Conservation (phyloP, 1,284 basidiomycete species). For the Hemileia vastatrix region DNA sequence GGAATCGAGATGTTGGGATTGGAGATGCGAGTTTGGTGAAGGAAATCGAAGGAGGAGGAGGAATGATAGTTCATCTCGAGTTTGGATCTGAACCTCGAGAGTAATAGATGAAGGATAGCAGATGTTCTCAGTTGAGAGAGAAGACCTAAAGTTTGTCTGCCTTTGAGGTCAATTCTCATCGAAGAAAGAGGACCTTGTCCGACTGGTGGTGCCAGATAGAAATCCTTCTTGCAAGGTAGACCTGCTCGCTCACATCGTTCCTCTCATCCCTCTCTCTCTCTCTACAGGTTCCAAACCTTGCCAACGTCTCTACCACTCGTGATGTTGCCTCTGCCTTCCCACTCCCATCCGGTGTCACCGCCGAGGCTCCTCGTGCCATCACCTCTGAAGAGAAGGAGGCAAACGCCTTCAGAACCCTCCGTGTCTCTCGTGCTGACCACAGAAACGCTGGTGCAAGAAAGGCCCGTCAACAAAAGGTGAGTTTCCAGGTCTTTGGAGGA, state of each 20-base stretch:
- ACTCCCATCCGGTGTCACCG: constrained; percentile 34
- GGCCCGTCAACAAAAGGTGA: constrained; percentile 37
- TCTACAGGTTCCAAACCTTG: constrained; percentile 34
- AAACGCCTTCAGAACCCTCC: constrained; percentile 40
- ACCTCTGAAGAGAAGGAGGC: constrained; percentile 43
- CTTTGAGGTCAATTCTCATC: no score
- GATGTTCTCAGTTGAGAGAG: no score
- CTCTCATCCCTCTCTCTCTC: not conserved
- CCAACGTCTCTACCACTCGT: constrained; percentile 35
- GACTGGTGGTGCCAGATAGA: no score
- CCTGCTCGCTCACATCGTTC: not conserved
- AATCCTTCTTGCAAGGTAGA: no score
- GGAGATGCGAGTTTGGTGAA: not conserved
- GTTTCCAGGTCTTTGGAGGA: not conserved
- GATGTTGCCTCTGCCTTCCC: constrained; percentile 35
- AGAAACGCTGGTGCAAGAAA: constrained; percentile 37
- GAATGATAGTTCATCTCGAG: no score
- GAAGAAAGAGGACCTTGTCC: no score
- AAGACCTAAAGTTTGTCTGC: no score
- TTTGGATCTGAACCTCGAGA: no score
- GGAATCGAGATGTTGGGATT: not conserved
- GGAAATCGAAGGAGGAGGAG: no score
- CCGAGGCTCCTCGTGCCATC: constrained; percentile 43
- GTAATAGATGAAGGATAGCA: no score
- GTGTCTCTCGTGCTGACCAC: constrained; percentile 38